phyloP scores from a whole-genome alignment of 768 basidiomycete genomes.

The Phylloporus scabripes region DNA sequence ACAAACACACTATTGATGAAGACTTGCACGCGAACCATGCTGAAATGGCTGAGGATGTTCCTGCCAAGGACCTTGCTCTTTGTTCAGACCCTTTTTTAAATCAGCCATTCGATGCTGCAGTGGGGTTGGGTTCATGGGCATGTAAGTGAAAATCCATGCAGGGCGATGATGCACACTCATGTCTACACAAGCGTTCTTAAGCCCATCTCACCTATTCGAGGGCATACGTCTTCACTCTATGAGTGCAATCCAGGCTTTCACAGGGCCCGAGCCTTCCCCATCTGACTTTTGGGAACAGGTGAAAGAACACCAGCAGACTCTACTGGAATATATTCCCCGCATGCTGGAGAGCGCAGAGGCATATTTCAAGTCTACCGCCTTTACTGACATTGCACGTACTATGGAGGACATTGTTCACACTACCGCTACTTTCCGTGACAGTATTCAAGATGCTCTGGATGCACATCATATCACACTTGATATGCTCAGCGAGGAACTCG shows the following conservation, averaged over 20 bases:
- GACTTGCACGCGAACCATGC: not conserved
- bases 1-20: not conserved
- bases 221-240: not conserved
- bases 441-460: constrained; percentile 8
- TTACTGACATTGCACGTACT: constrained; percentile 1
- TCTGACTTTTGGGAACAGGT: constrained; percentile 13
- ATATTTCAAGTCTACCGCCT: constrained; percentile 2
- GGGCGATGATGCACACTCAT: too few relatives aligned
- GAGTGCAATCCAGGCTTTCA: not conserved
- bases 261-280: not conserved
- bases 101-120: too few relatives aligned
- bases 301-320: not conserved
- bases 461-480: constrained; percentile 6
- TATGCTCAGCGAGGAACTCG: constrained; percentile 10
- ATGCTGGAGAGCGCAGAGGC: constrained; percentile 2
- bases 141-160: not conserved
- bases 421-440: constrained; percentile 11
- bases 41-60: not conserved
- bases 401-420: constrained; percentile 9
- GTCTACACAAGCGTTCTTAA: not conserved
- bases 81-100: not conserved
- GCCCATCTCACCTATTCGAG: not conserved
- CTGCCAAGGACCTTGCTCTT: too few relatives aligned
- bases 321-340: constrained; percentile 1
- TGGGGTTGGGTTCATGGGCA: not conserved